Evolutionary conservation across 1,284 basidiomycete genomes (phyloP), one percentile per base, ranked within the genome.

Genomic region (Marasmius tenuissimus): DNA sequence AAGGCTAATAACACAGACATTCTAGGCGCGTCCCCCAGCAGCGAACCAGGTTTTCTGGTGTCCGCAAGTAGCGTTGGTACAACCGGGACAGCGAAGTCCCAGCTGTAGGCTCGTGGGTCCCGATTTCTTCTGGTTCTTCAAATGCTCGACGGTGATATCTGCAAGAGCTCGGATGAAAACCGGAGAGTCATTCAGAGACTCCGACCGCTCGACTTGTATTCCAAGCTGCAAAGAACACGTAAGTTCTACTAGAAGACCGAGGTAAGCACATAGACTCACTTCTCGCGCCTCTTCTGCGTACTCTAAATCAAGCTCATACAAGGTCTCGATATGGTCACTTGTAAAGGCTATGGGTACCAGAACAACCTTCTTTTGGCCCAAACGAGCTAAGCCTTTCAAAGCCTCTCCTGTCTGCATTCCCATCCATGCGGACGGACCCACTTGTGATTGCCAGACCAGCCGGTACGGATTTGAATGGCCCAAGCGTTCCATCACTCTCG

Each of bases 331-430:
- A 76, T 99, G 97, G 78, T 99, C 97, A 73, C 91, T 95, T 18
- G 97, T 99, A 78, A 99, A 99, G 18, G 97, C 97, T 65, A 99
- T 96, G 1, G 97, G 97, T 1, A 99, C 88, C 38, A 97, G 82
- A 57, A 98, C 84, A n/a, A 89, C 88, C 65, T 87, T 88, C 77
- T 97, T 98, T 74, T 87, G 86, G 18, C 95, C 96, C 51, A 93
- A 81, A 65, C 94, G 89, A 45, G 94, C 94, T 58, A 97, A 85
- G 12, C 97, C 97, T 73, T 98, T 95, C 71, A 99, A 78, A 38
- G 96, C 92, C 61, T 95, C 94, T 40, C 85, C 83, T 0, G 97
- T 99, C 77, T 99, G 96, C 76, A 95, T 95, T 1, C 97, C 97
- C 85, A 99, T 94, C 97, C 97, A 99, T 33, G 96, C 94, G 42